Evolutionary conservation across 192 early-diverging fungal species (phyloP).

Genomic region (Lobosporangium transversale): DNA sequence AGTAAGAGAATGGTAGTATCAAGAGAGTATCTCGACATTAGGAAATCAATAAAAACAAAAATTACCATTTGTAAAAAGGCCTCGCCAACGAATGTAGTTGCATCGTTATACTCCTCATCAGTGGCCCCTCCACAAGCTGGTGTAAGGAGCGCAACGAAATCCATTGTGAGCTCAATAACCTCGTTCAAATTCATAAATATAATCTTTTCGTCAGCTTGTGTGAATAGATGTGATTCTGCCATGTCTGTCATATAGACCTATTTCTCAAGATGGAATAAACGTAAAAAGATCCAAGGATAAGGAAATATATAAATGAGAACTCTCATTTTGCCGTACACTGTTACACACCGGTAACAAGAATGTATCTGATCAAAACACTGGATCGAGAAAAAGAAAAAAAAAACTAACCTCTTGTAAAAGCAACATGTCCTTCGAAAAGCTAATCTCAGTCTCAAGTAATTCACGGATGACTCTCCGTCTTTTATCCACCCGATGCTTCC

Average conservation of each 20-base stretch:
- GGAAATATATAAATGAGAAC: no score
- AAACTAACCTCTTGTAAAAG: constrained; percentile 66
- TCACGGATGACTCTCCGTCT: constrained; percentile 78
- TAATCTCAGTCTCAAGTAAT: constrained; percentile 79
- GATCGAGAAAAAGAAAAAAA: neutral
- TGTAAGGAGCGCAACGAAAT: constrained; percentile 73
- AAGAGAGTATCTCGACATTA: no score
- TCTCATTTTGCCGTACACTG: no score
- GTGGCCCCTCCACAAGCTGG: constrained; percentile 58
- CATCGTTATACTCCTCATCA: constrained; percentile 31
- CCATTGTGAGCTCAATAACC: constrained; percentile 72
- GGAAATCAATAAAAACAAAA: neutral
- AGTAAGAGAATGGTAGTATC: no score
- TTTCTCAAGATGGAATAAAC: no score
- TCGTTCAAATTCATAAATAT: constrained; percentile 85
- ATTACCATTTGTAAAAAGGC: constrained; percentile 64
- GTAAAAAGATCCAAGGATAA: no score
- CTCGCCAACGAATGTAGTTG: constrained; percentile 57
- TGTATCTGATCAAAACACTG: neutral
- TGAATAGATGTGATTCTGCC: constrained; percentile 54
- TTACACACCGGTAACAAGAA: no score
- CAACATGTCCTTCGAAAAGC: constrained; percentile 79
- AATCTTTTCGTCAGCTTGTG: constrained; percentile 69
- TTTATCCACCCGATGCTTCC: constrained; percentile 61
- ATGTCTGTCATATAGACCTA: constrained; percentile 72